Conservation (phyloP, 1,284 basidiomycete genomes). For the Lentinus polychrous region DNA sequence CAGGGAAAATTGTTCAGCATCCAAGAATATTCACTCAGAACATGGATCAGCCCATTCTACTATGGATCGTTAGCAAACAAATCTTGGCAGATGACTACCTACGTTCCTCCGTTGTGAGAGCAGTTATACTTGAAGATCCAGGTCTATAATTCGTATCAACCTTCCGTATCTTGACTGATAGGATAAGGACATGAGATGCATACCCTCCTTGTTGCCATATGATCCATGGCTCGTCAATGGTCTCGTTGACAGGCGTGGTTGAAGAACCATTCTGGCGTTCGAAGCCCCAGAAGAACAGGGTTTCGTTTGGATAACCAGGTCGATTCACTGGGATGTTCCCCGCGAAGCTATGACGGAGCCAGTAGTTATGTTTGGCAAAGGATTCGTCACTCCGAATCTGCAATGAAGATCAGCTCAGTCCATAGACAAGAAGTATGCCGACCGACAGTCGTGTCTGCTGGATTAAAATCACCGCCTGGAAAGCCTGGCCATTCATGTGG, state of each 20-base stretch:
- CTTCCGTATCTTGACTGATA: neutral
- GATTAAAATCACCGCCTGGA: slow-evolving; percentile 8
- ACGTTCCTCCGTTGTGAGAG: slow-evolving; percentile 57
- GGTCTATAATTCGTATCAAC: slow-evolving; percentile 26
- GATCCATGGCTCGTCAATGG: slow-evolving; percentile 51
- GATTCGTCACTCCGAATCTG: slow-evolving; percentile 22
- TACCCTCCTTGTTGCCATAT: slow-evolving; percentile 70
- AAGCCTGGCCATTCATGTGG: slow-evolving; percentile 10
- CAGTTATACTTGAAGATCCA: slow-evolving; percentile 62
- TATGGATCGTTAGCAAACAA: neutral
- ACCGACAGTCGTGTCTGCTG: slow-evolving; percentile 10
- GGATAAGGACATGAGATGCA: slow-evolving; percentile 3
- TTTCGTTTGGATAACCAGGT: slow-evolving; percentile 48
- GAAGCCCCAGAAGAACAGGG: slow-evolving; percentile 67
- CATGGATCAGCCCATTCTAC: slow-evolving; percentile 11
- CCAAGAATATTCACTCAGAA: slow-evolving; percentile 2
- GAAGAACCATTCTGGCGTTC: slow-evolving; percentile 58
- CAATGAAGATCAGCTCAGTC: neutral
- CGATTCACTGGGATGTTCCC: slow-evolving; percentile 64
- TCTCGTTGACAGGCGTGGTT: slow-evolving; percentile 29
- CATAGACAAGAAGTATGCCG: neutral
- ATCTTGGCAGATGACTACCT: neutral
- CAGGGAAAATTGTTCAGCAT: slow-evolving; percentile 9
- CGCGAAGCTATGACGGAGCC: slow-evolving; percentile 50
- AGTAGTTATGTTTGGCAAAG: slow-evolving; percentile 60